phyloP scores from a whole-genome alignment of 176 grass and related monocot genomes.

The Typha latifolia region DNA sequence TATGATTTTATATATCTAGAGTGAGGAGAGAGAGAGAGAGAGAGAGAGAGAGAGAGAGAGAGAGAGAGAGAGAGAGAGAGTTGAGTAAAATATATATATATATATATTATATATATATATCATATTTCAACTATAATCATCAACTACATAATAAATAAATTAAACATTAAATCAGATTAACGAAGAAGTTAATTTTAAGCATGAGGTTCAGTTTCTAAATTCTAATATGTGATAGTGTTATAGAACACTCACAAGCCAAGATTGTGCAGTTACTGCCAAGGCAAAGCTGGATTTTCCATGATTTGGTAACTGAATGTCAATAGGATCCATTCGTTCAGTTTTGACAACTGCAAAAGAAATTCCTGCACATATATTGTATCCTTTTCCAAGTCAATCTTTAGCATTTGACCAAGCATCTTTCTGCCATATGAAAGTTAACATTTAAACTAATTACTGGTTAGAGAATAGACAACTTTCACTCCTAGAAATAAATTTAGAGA shows the following conservation, averaged over 20 bases:
- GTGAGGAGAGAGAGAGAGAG: too few relatives aligned
- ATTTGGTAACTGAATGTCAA: slow-evolving; percentile 17
- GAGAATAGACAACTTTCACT: background rate
- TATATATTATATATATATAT: too few relatives aligned
- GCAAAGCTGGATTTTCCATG: slow-evolving; percentile 17
- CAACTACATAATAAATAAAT: too few relatives aligned
- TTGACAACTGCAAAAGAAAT: slow-evolving; percentile 2
- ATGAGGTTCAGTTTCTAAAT: background rate
- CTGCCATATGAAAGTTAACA: background rate
- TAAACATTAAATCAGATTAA: too few relatives aligned
- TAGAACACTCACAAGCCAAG: slow-evolving; percentile 48
- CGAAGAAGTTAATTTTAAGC: background rate
- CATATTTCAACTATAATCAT: too few relatives aligned
- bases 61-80: too few relatives aligned
- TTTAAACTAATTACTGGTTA: slow-evolving; percentile 1
- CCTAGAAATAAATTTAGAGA: background rate
- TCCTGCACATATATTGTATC: slow-evolving; percentile 9
- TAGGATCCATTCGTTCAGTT: slow-evolving; percentile 11
- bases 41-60: too few relatives aligned
- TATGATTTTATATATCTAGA: too few relatives aligned
- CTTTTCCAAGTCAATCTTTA: background rate
- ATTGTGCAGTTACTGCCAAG: slow-evolving; percentile 17
- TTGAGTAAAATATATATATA: too few relatives aligned
- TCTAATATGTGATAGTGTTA: background rate
- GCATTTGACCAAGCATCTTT: background rate